Evolutionary conservation across 805 yeast species (phyloP).

Genomic region (Yarrowia porcina): DNA sequence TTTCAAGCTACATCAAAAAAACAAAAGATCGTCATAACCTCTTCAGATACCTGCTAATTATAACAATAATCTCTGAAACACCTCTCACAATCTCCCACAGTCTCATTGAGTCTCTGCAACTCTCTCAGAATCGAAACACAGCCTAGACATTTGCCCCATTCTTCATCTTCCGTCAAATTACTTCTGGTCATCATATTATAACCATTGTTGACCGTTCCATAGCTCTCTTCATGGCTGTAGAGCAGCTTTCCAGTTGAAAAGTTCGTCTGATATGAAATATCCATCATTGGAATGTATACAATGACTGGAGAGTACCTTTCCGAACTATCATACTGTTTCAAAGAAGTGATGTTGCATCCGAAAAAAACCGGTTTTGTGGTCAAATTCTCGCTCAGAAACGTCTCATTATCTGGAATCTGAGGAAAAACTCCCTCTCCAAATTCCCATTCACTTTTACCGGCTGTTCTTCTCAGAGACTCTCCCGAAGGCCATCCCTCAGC

Average conservation of each 20-base stretch:
- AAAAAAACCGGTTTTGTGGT: constrained; percentile 63
- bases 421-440: constrained; percentile 46
- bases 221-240: constrained; percentile 57
- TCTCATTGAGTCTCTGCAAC: constrained; percentile 56
- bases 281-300: constrained; percentile 68
- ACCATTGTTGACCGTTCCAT: constrained; percentile 67
- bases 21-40: too few relatives aligned
- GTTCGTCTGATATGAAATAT: constrained; percentile 65
- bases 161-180: constrained; percentile 62
- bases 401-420: constrained; percentile 48
- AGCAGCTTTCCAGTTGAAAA: constrained; percentile 68
- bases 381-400: constrained; percentile 58
- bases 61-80: constrained; percentile 77
- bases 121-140: constrained; percentile 81
- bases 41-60: constrained; percentile 40
- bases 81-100: constrained; percentile 56
- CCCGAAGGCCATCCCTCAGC: constrained; percentile 62
- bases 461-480: constrained; percentile 54
- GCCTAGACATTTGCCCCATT: constrained; percentile 71
- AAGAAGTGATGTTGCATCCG: constrained; percentile 66
- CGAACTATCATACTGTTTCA: constrained; percentile 52
- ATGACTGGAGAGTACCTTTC: constrained; percentile 51
- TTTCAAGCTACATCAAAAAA: too few relatives aligned
- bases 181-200: constrained; percentile 63
- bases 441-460: constrained; percentile 52